Conservation (phyloP, 176 grass and related monocot species). For the Oryza coarctata region DNA sequence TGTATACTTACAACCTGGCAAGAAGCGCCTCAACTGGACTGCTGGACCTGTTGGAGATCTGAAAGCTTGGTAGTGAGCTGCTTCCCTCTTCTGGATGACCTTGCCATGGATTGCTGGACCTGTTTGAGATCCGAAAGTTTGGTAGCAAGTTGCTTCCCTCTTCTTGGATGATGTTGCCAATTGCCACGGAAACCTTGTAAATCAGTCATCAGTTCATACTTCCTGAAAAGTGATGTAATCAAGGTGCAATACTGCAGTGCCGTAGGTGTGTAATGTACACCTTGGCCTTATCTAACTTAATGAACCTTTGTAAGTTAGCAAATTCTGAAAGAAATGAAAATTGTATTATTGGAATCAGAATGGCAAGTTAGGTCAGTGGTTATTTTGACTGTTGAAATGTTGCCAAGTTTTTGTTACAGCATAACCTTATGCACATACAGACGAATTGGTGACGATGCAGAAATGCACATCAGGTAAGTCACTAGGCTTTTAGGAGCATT, state of each 20-base stretch:
- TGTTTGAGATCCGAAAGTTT: constrained; percentile 80
- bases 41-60: constrained; percentile 79
- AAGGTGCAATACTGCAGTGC: constrained; percentile 15
- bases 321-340: constrained; percentile 31
- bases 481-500: constrained; percentile 32
- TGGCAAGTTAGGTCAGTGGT: background rate
- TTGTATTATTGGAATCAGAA: constrained; percentile 5
- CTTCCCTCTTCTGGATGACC: background rate
- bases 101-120: constrained; percentile 69
- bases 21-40: constrained; percentile 81
- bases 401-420: background rate
- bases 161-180: background rate
- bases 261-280: constrained; percentile 37
- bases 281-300: constrained; percentile 32
- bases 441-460: background rate
- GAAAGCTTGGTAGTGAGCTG: constrained; percentile 67
- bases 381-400: no score
- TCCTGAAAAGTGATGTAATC: constrained; percentile 31
- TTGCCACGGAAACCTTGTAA: constrained; percentile 4
- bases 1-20: constrained; percentile 58
- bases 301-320: constrained; percentile 32
- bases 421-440: background rate
- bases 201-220: constrained; percentile 40
- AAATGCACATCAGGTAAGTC: constrained; percentile 8
- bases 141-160: constrained; percentile 39